These are phyloP conservation scores for Fusarium sp. DNA, from an alignment of 2,329 filamentous ascomycete genomes.

Conservation along the genomic window DNA sequence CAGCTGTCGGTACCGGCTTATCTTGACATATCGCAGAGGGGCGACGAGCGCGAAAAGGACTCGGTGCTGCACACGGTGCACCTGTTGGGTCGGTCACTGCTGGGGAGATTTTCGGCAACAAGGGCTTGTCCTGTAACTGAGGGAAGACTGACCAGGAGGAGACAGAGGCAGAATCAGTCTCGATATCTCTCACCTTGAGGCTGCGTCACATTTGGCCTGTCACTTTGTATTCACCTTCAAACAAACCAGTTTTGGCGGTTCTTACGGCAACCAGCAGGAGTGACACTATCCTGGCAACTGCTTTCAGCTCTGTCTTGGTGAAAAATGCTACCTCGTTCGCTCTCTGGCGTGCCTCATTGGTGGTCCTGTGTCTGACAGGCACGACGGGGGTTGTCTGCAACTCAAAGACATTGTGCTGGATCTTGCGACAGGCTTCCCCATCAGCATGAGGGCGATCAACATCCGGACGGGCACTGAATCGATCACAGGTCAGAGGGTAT, in stretches of 20 bases:
- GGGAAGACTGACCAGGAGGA: neutral
- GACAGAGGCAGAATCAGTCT: neutral
- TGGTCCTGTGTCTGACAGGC: neutral
- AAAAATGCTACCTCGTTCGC: neutral
- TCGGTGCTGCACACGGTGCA: neutral
- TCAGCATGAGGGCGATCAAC: neutral
- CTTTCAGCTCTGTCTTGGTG: neutral
- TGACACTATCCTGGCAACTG: neutral
- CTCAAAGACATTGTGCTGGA: constrained; percentile 16
- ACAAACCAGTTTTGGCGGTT: constrained; percentile 5
- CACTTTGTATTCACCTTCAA: constrained; percentile 5
- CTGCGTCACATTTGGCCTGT: constrained; percentile 19
- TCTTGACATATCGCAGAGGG: constrained; percentile 14
- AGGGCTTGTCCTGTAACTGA: neutral
- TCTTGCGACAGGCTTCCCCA: constrained; percentile 15
- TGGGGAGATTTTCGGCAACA: neutral
- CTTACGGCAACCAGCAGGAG: constrained; percentile 25
- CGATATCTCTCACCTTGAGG: constrained; percentile 23
- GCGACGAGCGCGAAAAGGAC: neutral
- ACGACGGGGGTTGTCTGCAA: constrained; percentile 3
- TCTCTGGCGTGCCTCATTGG: neutral
- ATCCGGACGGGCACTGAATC: neutral
- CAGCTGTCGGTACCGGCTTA: neutral
- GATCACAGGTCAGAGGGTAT: constrained; percentile 1
- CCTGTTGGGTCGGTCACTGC: neutral